phyloP scores from a whole-genome alignment of 345 rosid genomes.

The Balakata baccata region DNA sequence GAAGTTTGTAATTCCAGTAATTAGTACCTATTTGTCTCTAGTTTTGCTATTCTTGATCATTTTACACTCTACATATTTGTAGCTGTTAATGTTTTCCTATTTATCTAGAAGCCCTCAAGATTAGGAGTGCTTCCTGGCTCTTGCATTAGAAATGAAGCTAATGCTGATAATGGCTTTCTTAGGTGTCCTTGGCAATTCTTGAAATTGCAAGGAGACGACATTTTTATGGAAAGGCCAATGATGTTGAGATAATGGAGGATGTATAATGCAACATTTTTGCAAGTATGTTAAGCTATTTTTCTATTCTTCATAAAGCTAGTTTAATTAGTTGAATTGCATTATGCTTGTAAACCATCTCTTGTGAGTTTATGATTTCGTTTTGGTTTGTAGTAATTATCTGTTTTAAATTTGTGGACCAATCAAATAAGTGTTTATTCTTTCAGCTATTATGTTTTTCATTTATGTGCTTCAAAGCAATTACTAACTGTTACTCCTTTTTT shows the following conservation, averaged over 20 bases:
- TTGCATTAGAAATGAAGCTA: slow-evolving; percentile 52
- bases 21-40: background rate
- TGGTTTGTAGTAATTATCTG: background rate
- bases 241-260: slow-evolving; percentile 52
- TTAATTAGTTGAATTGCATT: background rate
- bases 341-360: background rate
- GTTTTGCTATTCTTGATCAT: background rate
- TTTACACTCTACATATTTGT: slow-evolving; percentile 1
- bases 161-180: slow-evolving; percentile 38
- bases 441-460: background rate
- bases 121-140: slow-evolving; percentile 94
- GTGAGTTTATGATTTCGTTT: background rate
- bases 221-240: slow-evolving; percentile 62
- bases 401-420: background rate
- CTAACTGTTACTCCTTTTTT: background rate
- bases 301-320: background rate
- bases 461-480: background rate
- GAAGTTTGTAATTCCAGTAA: background rate
- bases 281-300: slow-evolving; percentile 40
- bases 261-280: slow-evolving; percentile 59
- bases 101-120: slow-evolving; percentile 86
- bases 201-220: slow-evolving; percentile 83
- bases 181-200: slow-evolving; percentile 77
- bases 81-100: slow-evolving; percentile 34
- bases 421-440: background rate